Evolutionary conservation across 2,329 filamentous ascomycete species (phyloP).

Genomic region (Xylaria arbuscula): DNA sequence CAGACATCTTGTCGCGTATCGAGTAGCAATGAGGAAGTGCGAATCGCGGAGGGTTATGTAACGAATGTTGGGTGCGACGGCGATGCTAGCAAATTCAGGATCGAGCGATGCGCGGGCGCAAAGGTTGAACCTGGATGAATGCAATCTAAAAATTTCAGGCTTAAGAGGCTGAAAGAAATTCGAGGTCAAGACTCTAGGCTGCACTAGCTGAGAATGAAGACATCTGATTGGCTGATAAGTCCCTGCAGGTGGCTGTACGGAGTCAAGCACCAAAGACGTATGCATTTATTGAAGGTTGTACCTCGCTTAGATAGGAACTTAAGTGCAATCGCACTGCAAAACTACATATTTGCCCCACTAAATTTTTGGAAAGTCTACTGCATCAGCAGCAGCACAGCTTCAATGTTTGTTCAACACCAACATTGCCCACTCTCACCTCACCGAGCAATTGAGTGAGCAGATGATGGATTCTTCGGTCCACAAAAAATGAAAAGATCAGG

Average conservation of each 20-base stretch:
- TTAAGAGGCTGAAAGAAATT: slow-evolving; percentile 45
- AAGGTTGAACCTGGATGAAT: slow-evolving; percentile 37
- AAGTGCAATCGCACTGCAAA: neutral
- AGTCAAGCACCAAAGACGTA: neutral
- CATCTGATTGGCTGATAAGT: slow-evolving; percentile 23
- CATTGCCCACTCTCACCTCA: slow-evolving; percentile 1
- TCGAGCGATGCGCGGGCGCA: slow-evolving; percentile 24
- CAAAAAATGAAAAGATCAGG: slow-evolving; percentile 46
- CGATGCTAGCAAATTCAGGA: slow-evolving; percentile 34
- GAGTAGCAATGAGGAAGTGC: slow-evolving; percentile 21
- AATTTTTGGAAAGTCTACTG: slow-evolving; percentile 33
- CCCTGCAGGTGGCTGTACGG: neutral
- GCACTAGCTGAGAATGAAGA: neutral
- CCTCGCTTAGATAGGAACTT: slow-evolving; percentile 3
- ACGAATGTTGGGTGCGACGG: slow-evolving; percentile 27
- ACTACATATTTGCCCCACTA: slow-evolving; percentile 34
- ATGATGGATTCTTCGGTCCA: neutral
- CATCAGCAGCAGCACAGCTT: neutral
- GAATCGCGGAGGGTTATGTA: neutral
- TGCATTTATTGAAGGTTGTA: neutral
- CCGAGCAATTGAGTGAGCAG: slow-evolving; percentile 22
- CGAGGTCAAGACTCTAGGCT: slow-evolving; percentile 9
- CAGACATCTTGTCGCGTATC: slow-evolving; percentile 48
- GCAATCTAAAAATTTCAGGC: slow-evolving; percentile 44
- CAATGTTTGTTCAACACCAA: slow-evolving; percentile 8